Percentiles rank a stretch among this genome's conserved stretches.
Conservation (phyloP, 176 grass and related monocot genomes). For the Echinochloa phyllopogon region DNA sequence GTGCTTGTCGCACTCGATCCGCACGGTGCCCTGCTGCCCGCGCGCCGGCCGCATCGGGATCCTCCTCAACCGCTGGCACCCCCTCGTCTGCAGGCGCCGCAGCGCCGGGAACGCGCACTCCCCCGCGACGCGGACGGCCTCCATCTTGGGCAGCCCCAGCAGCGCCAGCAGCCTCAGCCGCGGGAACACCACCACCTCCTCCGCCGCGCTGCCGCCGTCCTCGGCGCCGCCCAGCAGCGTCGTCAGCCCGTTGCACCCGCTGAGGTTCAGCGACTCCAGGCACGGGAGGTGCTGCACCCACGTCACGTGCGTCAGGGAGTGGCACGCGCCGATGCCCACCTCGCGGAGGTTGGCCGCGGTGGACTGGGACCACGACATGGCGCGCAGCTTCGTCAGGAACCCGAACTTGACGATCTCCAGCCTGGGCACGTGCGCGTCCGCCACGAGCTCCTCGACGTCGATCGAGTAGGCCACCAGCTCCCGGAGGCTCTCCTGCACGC, state of each 20-base stretch:
- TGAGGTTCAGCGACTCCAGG: slow-evolving; percentile 60
- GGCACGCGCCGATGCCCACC: slow-evolving; percentile 57
- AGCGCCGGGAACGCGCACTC: slow-evolving; percentile 58
- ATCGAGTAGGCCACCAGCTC: slow-evolving; percentile 52
- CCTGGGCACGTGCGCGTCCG: slow-evolving; percentile 39
- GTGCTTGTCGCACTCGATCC: slow-evolving; percentile 63
- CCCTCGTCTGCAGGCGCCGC: slow-evolving; percentile 52
- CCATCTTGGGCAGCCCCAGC: slow-evolving; percentile 53
- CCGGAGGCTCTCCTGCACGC: slow-evolving; percentile 50
- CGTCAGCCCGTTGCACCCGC: slow-evolving; percentile 59
- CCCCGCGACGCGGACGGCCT: slow-evolving; percentile 36
- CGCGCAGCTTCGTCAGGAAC: slow-evolving; percentile 48
- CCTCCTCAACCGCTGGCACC: slow-evolving; percentile 49
- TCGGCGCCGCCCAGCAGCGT: slow-evolving; percentile 32
- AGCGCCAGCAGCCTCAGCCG: slow-evolving; percentile 55
- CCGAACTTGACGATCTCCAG: slow-evolving; percentile 59
- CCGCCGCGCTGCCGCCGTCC: slow-evolving; percentile 40
- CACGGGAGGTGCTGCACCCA: slow-evolving; percentile 63
- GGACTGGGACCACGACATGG: slow-evolving; percentile 45
- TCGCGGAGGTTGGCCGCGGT: slow-evolving; percentile 54
- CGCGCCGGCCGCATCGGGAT: slow-evolving; percentile 47
- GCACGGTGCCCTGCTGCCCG: slow-evolving; percentile 49
- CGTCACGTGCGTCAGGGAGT: slow-evolving; percentile 49
- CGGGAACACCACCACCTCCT: slow-evolving; percentile 51
- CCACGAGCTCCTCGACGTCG: slow-evolving; percentile 52